phyloP scores from a whole-genome alignment of 2,329 filamentous ascomycete species.

The Sporothrix globosa region DNA sequence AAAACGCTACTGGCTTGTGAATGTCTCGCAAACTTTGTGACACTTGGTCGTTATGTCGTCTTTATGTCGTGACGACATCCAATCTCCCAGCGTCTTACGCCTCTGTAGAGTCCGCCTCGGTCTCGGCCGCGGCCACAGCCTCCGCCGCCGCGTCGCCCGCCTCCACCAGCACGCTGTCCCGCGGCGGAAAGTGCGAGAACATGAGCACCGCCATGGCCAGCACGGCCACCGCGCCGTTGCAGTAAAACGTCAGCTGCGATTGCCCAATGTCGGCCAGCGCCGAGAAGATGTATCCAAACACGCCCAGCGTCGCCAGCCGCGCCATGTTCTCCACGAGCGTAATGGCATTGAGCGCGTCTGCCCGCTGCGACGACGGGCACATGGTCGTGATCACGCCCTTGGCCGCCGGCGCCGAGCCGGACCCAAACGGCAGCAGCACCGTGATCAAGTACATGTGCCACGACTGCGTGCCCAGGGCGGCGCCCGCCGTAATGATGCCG shows the following conservation, averaged over 20 bases:
- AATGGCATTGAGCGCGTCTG: slow-evolving; percentile 69
- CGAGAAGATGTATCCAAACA: slow-evolving; percentile 70
- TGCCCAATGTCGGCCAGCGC: slow-evolving; percentile 63
- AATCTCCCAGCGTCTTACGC: too few relatives aligned
- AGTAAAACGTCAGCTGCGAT: slow-evolving; percentile 66
- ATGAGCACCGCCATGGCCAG: slow-evolving; percentile 48
- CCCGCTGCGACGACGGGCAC: slow-evolving; percentile 63
- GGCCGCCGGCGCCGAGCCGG: slow-evolving; percentile 68
- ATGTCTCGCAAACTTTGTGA: too few relatives aligned
- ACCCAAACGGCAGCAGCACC: slow-evolving; percentile 67
- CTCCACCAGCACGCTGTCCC: slow-evolving; percentile 44
- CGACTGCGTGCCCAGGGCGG: slow-evolving; percentile 62
- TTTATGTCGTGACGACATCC: too few relatives aligned
- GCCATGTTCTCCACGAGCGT: slow-evolving; percentile 72
- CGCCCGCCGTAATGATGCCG: slow-evolving; percentile 64
- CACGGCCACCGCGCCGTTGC: slow-evolving; percentile 64
- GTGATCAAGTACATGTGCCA: slow-evolving; percentile 73
- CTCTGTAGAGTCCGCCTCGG: too few relatives aligned
- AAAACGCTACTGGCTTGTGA: too few relatives aligned
- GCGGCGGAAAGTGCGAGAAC: slow-evolving; percentile 50
- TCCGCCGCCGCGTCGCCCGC: slow-evolving; percentile 18
- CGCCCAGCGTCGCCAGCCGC: slow-evolving; percentile 62
- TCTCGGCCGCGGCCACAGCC: too few relatives aligned
- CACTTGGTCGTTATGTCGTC: too few relatives aligned
- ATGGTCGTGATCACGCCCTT: slow-evolving; percentile 76